A percentile compares a stretch with the other conserved stretches of the same genome.
These are phyloP conservation scores for Ascochyta pisi DNA, from an alignment of 2,329 filamentous ascomycete genomes.

Conservation along the genomic window DNA sequence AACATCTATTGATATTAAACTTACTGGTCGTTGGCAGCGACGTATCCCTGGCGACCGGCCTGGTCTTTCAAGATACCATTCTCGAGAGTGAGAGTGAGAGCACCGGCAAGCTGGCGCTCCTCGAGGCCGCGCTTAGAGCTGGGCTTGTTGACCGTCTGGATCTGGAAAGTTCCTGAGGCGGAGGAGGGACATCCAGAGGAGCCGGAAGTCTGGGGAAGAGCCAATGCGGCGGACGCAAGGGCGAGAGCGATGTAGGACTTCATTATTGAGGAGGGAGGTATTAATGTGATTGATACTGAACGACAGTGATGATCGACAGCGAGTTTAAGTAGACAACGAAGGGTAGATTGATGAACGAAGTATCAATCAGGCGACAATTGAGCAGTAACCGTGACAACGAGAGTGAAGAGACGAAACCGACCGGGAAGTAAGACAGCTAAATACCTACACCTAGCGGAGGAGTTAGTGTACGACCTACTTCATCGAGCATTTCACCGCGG, in stretches of 20 bases:
- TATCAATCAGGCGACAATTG: conserved; percentile 39
- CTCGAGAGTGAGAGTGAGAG: conserved; percentile 67
- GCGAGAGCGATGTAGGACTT: conserved; percentile 41
- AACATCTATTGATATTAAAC: background rate
- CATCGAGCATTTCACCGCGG: conserved; percentile 31
- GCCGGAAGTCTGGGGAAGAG: conserved; percentile 42
- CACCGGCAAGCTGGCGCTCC: conserved; percentile 41
- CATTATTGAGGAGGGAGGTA: conserved; percentile 31
- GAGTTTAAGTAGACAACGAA: conserved; percentile 26
- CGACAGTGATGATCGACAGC: conserved; percentile 14
- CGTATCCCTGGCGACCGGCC: conserved; percentile 74
- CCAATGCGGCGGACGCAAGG: conserved; percentile 39
- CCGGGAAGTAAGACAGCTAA: conserved; percentile 35
- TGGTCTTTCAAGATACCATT: conserved; percentile 71
- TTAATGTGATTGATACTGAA: conserved; percentile 16
- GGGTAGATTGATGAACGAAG: conserved; percentile 48
- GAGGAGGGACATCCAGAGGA: conserved; percentile 62
- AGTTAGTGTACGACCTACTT: conserved; percentile 27
- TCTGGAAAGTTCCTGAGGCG: conserved; percentile 64
- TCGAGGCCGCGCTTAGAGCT: conserved; percentile 35
- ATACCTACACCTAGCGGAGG: conserved; percentile 30
- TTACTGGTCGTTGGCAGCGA: conserved; percentile 76
- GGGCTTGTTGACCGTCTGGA: conserved; percentile 59
- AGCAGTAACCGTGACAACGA: conserved; percentile 38
- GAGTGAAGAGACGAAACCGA: conserved; percentile 27